Evolutionary conservation across 805 yeast species (phyloP).

Genomic region (Cyberlindnera xylosilytica): DNA sequence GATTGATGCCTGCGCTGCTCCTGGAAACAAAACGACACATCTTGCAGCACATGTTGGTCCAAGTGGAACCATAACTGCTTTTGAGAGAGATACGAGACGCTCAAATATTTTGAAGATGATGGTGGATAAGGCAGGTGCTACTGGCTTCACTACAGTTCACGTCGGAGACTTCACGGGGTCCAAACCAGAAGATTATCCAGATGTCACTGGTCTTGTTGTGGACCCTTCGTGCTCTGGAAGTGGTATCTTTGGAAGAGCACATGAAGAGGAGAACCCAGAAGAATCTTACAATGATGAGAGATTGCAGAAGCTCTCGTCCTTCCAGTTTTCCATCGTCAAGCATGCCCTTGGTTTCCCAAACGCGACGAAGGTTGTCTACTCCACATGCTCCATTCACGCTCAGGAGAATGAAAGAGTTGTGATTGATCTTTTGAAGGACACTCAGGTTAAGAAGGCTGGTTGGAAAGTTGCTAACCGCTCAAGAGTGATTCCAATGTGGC

Average conservation of each 20-base stretch:
- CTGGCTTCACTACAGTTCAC: slow-evolving; percentile 40
- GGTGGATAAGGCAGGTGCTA: slow-evolving; percentile 76
- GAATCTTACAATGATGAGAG: slow-evolving; percentile 44
- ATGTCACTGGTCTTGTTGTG: slow-evolving; percentile 77
- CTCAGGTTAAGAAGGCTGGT: slow-evolving; percentile 58
- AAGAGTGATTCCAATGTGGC: slow-evolving; percentile 81
- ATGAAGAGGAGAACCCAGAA: slow-evolving; percentile 46
- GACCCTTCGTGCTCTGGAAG: slow-evolving; percentile 99
- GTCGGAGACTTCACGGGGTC: slow-evolving; percentile 47
- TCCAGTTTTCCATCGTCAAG: slow-evolving; percentile 83
- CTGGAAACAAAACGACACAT: slow-evolving; percentile 97
- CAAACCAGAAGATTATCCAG: slow-evolving; percentile 49
- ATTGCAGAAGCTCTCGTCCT: slow-evolving; percentile 71
- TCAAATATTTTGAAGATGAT: slow-evolving; percentile 68
- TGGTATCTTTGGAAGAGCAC: slow-evolving; percentile 80
- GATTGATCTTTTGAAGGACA: slow-evolving; percentile 66
- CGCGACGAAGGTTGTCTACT: slow-evolving; percentile 78
- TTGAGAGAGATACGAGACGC: slow-evolving; percentile 79
- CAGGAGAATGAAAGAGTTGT: slow-evolving; percentile 95
- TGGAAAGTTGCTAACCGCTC: slow-evolving; percentile 64
- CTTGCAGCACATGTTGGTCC: slow-evolving; percentile 61
- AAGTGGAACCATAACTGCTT: slow-evolving; percentile 60
- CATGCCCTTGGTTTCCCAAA: slow-evolving; percentile 84
- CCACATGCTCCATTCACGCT: slow-evolving; percentile 93
- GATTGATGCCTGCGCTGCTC: slow-evolving; percentile 96